These are phyloP conservation scores for Wallacemonas collosoma DNA, from an alignment of 208 protist species.

Conservation along the genomic window DNA sequence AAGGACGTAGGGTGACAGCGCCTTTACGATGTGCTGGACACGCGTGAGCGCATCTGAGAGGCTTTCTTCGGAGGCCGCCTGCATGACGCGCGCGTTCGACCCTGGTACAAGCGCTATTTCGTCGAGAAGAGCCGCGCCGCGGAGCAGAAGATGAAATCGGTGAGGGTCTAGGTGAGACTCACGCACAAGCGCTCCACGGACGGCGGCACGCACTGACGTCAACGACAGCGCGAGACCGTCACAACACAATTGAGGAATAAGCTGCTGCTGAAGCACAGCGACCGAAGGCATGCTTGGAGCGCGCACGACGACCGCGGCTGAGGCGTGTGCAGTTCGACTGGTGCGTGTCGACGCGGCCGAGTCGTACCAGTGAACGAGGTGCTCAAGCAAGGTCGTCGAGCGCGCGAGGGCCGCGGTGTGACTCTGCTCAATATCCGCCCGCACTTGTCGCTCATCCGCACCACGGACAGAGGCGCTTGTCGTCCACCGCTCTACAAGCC, in stretches of 20 bases:
- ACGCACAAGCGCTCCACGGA: neutral
- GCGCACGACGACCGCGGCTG: too few species aligned
- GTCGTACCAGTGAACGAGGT: neutral
- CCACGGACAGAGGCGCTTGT: neutral
- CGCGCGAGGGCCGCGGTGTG: neutral
- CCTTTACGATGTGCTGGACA: neutral
- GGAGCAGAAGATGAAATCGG: neutral
- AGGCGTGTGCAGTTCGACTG: too few species aligned
- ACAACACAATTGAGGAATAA: conserved; percentile 5
- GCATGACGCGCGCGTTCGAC: neutral
- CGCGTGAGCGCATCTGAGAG: neutral
- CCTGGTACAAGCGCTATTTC: neutral
- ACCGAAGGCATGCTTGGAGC: neutral
- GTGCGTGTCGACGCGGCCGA: neutral
- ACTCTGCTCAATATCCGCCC: neutral
- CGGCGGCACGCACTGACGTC: neutral
- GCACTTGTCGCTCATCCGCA: neutral
- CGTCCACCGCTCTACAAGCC: neutral
- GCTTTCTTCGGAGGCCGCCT: neutral
- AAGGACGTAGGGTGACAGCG: conserved; percentile 6
- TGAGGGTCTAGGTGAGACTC: neutral
- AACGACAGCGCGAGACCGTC: conserved; percentile 9
- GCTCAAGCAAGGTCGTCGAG: neutral
- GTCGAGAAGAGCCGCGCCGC: neutral
- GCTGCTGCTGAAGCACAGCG: neutral